Conservation (phyloP, 2,329 filamentous ascomycete species). For the Trichophyton equinum region DNA sequence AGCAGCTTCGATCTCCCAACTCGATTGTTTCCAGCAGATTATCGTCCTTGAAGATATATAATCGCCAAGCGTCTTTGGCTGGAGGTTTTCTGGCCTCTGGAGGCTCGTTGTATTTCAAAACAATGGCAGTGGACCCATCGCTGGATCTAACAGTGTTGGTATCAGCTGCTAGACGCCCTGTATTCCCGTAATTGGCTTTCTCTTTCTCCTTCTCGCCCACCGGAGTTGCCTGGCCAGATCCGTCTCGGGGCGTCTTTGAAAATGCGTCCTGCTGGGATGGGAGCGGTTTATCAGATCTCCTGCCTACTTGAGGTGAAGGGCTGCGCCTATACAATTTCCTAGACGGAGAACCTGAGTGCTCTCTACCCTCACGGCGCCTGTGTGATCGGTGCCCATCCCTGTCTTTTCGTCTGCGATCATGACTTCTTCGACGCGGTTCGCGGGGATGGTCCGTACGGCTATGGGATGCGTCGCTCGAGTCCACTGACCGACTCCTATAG, state of each 20-base stretch:
- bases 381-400: slow-evolving; percentile 16
- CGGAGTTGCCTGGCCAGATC: slow-evolving; percentile 19
- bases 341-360: not conserved
- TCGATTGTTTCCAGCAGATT: slow-evolving; percentile 73
- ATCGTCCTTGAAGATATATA: slow-evolving; percentile 82
- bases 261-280: slow-evolving; percentile 38
- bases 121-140: slow-evolving; percentile 52
- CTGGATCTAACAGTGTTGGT: slow-evolving; percentile 60
- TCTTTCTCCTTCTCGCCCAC: slow-evolving; percentile 50
- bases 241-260: slow-evolving; percentile 19
- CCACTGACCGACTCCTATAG: slow-evolving; percentile 9
- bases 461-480: slow-evolving; percentile 9
- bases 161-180: slow-evolving; percentile 73
- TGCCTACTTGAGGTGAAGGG: slow-evolving; percentile 18
- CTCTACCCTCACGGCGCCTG: slow-evolving; percentile 7
- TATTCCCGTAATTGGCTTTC: slow-evolving; percentile 72
- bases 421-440: slow-evolving; percentile 19
- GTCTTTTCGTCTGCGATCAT: slow-evolving; percentile 18
- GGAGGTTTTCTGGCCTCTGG: slow-evolving; percentile 82
- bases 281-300: slow-evolving; percentile 30
- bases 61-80: slow-evolving; percentile 64
- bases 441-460: slow-evolving; percentile 20
- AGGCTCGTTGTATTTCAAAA: slow-evolving; percentile 93
- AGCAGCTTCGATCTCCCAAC: slow-evolving; percentile 66
- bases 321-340: slow-evolving; percentile 14